Evolutionary conservation across 306 rosid genomes (phyloP), one percentile per base, ranked within the genome.

Genomic region (Lathyrus oleraceus): DNA sequence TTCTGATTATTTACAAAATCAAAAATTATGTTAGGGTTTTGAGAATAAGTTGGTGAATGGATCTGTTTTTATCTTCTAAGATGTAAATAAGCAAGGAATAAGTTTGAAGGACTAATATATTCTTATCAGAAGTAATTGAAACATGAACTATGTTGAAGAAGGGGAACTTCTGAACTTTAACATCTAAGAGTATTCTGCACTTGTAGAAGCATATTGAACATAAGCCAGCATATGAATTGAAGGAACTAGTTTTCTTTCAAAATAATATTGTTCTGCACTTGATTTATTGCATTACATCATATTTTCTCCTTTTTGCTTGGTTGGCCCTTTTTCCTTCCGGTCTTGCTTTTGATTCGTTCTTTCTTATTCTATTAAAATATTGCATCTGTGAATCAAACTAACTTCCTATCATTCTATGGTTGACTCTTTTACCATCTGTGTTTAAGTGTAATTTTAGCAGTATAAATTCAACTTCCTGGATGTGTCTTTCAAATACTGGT

Each of bases 61-160:
- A 6, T 7, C 2, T n/a, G 17, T 6, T 54, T 60, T 52, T 64
- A 25, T 23, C 8, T 67, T 49, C 28, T 40, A 3, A 16, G 78
- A 64, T 68, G 57, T 20, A 39, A 32, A 38, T 44, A 67, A 56
- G 30, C 54, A 54, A 20, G 51, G 9, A 8, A 44, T n/a, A 14
- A 65, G 42, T 44, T 65, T 23, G 42, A 58, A 52, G 15, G 49
- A 62, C 61, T 62, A 48, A 6, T 44, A 35, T 62, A 35, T 62
- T 13, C 10, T 71, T 74, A 25, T 30, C 32, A 38, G 42, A 79
- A 79, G 60, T 61, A 28, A 45, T 10, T 66, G 27, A 66, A 28
- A 45, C 27, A 19, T 35, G 49, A 56, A 20, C 17, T 19, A 10
- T 43, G 48, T 17, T 51, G 76, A 47, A 62, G 60, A 73, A 8